These are phyloP conservation scores for Adansonia grandidieri DNA, from an alignment of 441 rosid genomes.

Conservation along the genomic window DNA sequence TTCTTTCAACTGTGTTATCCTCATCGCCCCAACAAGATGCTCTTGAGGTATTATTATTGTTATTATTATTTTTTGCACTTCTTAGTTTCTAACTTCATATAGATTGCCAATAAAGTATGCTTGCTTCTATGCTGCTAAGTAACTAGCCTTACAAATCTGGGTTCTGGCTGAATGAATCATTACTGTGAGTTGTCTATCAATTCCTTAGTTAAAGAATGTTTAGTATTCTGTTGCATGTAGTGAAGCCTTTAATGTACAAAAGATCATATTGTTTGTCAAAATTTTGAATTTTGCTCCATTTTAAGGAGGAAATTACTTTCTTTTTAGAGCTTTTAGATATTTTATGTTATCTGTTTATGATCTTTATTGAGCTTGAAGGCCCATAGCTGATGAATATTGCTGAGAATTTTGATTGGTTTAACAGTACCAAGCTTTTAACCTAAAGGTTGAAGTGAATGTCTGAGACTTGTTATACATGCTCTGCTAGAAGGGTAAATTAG, in stretches of 20 bases:
- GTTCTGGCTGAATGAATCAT: background rate
- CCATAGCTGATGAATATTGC: background rate
- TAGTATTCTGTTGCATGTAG: background rate
- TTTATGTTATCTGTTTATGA: background rate
- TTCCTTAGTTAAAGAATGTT: background rate
- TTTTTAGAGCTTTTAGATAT: background rate
- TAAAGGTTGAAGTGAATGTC: background rate
- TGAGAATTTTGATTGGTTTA: too few species aligned
- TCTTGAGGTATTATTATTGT: slow-evolving; percentile 51
- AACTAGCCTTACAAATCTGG: background rate
- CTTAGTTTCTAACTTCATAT: slow-evolving; percentile 16
- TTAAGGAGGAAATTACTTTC: background rate
- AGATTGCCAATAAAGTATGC: background rate
- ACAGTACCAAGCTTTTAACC: too few species aligned
- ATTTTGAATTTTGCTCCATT: background rate
- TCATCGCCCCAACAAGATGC: slow-evolving; percentile 81
- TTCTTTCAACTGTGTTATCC: slow-evolving; percentile 75
- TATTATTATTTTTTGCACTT: background rate
- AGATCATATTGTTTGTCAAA: background rate
- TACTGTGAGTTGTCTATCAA: background rate
- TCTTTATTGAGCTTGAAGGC: slow-evolving; percentile 5
- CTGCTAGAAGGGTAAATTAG: background rate
- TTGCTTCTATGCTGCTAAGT: background rate
- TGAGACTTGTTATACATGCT: background rate
- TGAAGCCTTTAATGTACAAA: slow-evolving; percentile 6